Conservation (phyloP, 306 rosid genomes). For the Vigna trinervia region DNA sequence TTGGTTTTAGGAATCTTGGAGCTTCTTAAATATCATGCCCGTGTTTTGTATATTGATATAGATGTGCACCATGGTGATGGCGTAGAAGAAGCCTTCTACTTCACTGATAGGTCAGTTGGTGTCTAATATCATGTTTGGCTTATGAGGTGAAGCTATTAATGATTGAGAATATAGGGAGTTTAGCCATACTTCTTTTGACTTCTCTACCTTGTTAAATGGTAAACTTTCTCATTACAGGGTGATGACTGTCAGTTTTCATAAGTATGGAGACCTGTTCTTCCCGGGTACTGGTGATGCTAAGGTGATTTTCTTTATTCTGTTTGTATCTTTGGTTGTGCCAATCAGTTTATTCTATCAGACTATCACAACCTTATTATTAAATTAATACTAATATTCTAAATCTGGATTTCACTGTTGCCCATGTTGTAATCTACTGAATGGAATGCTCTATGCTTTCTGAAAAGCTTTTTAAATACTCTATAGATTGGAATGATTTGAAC, state of each 20-base stretch:
- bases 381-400: slow-evolving; percentile 1
- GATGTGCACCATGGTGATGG: slow-evolving; percentile 99
- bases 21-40: slow-evolving; percentile 92
- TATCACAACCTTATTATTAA: slow-evolving; percentile 15
- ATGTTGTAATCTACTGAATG: slow-evolving; percentile 17
- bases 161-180: neutral
- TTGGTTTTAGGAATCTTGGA: slow-evolving; percentile 95
- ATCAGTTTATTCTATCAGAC: slow-evolving; percentile 17
- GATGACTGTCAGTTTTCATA: slow-evolving; percentile 99
- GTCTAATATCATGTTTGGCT: slow-evolving; percentile 29
- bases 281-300: slow-evolving; percentile 99
- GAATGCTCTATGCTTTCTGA: slow-evolving; percentile 33
- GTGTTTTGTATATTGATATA: slow-evolving; percentile 95
- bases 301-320: slow-evolving; percentile 62
- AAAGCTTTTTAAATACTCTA: slow-evolving; percentile 15
- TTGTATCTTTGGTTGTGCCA: slow-evolving; percentile 9
- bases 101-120: slow-evolving; percentile 81
- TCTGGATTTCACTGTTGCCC: slow-evolving; percentile 9
- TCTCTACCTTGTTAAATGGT: slow-evolving; percentile 42
- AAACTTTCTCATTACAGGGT: slow-evolving; percentile 73
- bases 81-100: slow-evolving; percentile 98
- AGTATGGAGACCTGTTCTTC: slow-evolving; percentile 92
- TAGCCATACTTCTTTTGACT: slow-evolving; percentile 5
- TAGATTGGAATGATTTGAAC: slow-evolving; percentile 49
- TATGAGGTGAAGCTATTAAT: slow-evolving; percentile 17